Evolutionary conservation across 2,329 filamentous ascomycete genomes (phyloP).

Genomic region (Aureobasidium melanogenum): DNA sequence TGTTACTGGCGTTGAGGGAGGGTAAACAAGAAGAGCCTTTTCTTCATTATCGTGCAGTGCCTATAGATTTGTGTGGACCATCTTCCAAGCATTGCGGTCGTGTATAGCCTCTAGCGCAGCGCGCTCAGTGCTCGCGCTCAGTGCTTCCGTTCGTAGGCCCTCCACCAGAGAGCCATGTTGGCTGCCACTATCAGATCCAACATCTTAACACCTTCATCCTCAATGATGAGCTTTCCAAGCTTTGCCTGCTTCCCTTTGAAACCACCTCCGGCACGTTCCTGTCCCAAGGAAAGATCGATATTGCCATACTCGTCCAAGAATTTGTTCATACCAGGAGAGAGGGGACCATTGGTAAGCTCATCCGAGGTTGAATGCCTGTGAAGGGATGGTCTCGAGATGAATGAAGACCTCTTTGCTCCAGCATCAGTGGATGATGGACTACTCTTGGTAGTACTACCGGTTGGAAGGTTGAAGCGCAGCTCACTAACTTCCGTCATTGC

Average conservation of each 20-base stretch:
- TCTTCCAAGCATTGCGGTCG: neutral
- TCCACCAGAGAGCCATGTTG: conserved; percentile 92
- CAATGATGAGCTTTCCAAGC: conserved; percentile 83
- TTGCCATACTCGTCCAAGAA: conserved; percentile 29
- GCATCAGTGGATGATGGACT: neutral
- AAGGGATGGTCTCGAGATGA: neutral
- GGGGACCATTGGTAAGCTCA: neutral
- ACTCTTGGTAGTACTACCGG: conserved; percentile 7
- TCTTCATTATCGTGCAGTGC: neutral
- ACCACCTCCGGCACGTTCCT: conserved; percentile 78
- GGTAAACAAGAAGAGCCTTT: neutral
- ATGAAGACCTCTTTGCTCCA: conserved; percentile 6
- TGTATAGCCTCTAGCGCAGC: neutral
- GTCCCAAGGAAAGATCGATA: conserved; percentile 67
- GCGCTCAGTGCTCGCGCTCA: neutral
- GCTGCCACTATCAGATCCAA: conserved; percentile 83
- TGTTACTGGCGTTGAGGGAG: neutral
- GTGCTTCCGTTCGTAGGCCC: conserved; percentile 55
- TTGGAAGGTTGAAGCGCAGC: conserved; percentile 77
- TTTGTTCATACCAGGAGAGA: neutral
- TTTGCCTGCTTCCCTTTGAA: conserved; percentile 81
- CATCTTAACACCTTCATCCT: conserved; percentile 89
- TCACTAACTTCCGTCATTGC: conserved; percentile 58
- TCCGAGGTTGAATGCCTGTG: conserved; percentile 8
- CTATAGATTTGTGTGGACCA: neutral